Percentiles rank a stretch among this genome's conserved stretches.
Evolutionary conservation across 2,329 filamentous ascomycete genomes (phyloP).

Genomic region (Lachnellula hyalina): DNA sequence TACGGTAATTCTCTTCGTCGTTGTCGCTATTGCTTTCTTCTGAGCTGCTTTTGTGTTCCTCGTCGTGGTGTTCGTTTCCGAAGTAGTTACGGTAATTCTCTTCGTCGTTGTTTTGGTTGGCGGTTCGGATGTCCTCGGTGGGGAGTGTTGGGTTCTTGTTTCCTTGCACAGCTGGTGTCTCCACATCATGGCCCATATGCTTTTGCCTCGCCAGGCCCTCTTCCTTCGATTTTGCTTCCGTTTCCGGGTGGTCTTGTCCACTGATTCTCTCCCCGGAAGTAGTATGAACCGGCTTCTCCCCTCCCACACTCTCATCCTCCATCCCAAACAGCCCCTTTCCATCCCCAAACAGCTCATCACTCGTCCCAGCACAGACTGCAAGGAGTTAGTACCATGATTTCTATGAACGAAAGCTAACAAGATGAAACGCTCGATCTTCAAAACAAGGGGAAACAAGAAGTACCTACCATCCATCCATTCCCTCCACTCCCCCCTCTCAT

Average conservation of each 20-base stretch:
- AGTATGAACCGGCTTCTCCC: background rate
- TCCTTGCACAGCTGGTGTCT: background rate
- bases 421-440: slow-evolving; percentile 34
- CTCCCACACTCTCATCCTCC: slow-evolving; percentile 19
- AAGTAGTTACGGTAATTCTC: background rate
- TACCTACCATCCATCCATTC: background rate
- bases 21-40: background rate
- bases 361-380: background rate
- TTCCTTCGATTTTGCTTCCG: too few species aligned
- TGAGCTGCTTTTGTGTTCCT: too few species aligned
- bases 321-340: slow-evolving; percentile 37
- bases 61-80: too few species aligned
- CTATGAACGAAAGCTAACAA: too few species aligned
- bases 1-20: background rate
- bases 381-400: too few species aligned
- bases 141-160: background rate
- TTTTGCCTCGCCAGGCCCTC: too few species aligned
- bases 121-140: background rate
- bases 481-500: slow-evolving; percentile 28
- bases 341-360: slow-evolving; percentile 43
- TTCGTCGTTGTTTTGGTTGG: background rate
- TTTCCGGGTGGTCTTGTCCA: background rate
- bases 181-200: too few species aligned
- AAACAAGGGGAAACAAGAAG: background rate
- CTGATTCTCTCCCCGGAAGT: background rate